phyloP scores from a whole-genome alignment of 495 filamentous ascomycete genomes.

The Penicillium riverlandense region DNA sequence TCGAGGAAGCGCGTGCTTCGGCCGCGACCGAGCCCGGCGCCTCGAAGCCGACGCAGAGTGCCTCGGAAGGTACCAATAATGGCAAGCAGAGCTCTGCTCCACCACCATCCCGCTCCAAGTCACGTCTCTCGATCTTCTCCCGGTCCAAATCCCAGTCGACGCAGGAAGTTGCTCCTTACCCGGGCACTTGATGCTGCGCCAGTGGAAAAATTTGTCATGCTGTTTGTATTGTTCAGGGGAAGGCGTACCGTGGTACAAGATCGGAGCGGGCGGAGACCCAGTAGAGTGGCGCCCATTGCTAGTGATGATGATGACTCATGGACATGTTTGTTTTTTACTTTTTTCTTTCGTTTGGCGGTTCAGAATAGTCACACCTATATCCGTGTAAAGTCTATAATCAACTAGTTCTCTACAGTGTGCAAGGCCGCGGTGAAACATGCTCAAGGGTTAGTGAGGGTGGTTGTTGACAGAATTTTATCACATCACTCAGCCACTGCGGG shows the following conservation, averaged over 20 bases:
- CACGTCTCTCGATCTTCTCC: conserved; percentile 24
- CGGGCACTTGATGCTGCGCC: conserved; percentile 25
- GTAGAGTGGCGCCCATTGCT: too few relatives aligned
- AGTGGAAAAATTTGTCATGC: neutral
- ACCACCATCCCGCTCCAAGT: conserved; percentile 25
- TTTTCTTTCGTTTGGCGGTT: neutral
- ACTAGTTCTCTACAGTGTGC: neutral
- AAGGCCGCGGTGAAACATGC: too few relatives aligned
- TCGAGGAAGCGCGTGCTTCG: conserved; percentile 25
- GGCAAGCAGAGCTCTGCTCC: conserved; percentile 1
- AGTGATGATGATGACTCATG: neutral
- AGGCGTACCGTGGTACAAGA: conserved; percentile 6
- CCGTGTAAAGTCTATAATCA: neutral
- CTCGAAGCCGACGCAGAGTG: conserved; percentile 1
- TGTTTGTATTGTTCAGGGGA: neutral
- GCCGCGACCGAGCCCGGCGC: conserved; percentile 3
- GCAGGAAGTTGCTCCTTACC: conserved; percentile 31
- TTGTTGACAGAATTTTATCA: neutral
- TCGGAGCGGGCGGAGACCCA: conserved; percentile 1
- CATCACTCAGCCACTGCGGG: conserved; percentile 14
- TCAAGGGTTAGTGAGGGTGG: too few relatives aligned
- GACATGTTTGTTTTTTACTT: neutral
- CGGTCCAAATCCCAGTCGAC: conserved; percentile 20
- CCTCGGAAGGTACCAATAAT: neutral
- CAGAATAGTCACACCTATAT: neutral